Conservation (phyloP, 805 yeast genomes). For the Ogataea naganishii region DNA sequence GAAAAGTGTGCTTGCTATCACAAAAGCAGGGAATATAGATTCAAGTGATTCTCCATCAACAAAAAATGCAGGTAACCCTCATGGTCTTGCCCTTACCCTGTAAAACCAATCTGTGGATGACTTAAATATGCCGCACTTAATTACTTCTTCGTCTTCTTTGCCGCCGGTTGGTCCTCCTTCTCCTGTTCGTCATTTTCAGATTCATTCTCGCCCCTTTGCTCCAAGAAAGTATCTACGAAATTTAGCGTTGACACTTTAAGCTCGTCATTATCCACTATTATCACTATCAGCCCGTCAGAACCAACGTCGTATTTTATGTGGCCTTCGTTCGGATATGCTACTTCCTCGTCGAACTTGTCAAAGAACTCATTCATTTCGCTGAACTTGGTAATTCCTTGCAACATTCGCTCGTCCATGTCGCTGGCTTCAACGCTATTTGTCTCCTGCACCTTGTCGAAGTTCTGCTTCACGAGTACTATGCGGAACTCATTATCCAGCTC, state of each 20-base stretch:
- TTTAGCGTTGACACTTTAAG: constrained; percentile 29
- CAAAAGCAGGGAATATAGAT: too few species aligned
- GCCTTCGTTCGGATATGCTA: constrained; percentile 48
- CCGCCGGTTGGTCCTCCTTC: constrained; percentile 7
- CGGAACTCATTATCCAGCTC: constrained; percentile 40
- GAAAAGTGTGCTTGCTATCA: too few species aligned
- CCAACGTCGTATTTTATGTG: constrained; percentile 52
- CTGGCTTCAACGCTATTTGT: constrained; percentile 12
- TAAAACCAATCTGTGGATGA: too few species aligned
- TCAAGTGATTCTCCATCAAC: too few species aligned
- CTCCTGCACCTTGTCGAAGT: constrained; percentile 20
- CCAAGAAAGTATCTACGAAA: constrained; percentile 30
- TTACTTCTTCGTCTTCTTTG: constrained; percentile 5
- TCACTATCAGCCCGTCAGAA: constrained; percentile 49
- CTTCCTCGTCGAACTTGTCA: constrained; percentile 39
- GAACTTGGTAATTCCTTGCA: constrained; percentile 36
- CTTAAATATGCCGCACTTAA: too few species aligned
- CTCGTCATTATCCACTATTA: constrained; percentile 35
- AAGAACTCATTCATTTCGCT: constrained; percentile 42
- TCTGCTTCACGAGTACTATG: constrained; percentile 32
- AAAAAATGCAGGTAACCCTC: too few species aligned
- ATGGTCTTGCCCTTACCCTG: too few species aligned
- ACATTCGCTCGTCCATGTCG: constrained; percentile 39
- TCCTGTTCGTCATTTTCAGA: constrained; percentile 4
- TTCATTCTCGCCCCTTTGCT: constrained; percentile 1